Evolutionary conservation across 2,329 filamentous ascomycete genomes (phyloP).

Genomic region (Cladosporium sp.): DNA sequence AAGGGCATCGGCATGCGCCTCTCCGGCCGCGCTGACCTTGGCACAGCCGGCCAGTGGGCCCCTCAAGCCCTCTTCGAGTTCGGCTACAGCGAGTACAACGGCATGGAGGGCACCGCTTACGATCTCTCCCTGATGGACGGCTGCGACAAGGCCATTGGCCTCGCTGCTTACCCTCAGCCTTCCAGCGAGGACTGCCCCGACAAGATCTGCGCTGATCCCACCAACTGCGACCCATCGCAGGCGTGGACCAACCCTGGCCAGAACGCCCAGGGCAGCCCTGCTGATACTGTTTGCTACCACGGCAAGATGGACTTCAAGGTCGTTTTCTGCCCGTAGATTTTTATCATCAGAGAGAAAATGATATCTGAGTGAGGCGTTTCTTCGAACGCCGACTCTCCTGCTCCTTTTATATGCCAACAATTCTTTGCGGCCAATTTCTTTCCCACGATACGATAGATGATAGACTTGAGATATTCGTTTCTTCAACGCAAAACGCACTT

Average conservation of each 20-base stretch:
- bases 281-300: slow-evolving; percentile 30
- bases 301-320: slow-evolving; percentile 28
- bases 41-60: slow-evolving; percentile 23
- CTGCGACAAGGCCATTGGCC: slow-evolving; percentile 22
- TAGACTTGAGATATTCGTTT: too few relatives aligned
- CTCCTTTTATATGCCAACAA: too few relatives aligned
- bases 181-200: too few relatives aligned
- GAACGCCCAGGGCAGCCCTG: slow-evolving; percentile 21
- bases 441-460: too few relatives aligned
- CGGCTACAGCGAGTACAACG: slow-evolving; percentile 23
- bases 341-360: too few relatives aligned
- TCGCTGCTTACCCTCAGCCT: slow-evolving; percentile 18
- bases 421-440: too few relatives aligned
- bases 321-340: slow-evolving; percentile 26
- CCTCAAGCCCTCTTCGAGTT: slow-evolving; percentile 28
- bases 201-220: too few relatives aligned
- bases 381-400: too few relatives aligned
- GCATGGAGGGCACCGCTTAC: slow-evolving; percentile 19
- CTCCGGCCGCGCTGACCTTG: slow-evolving; percentile 25
- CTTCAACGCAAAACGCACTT: too few relatives aligned
- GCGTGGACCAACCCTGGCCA: slow-evolving; percentile 27
- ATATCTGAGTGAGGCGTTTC: too few relatives aligned
- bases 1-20: slow-evolving; percentile 26
- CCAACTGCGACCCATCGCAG: slow-evolving; percentile 7
- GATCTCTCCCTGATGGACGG: slow-evolving; percentile 24